Evolutionary conservation across 106 monocot species (phyloP).

Genomic region (Hemerocallis citrina): DNA sequence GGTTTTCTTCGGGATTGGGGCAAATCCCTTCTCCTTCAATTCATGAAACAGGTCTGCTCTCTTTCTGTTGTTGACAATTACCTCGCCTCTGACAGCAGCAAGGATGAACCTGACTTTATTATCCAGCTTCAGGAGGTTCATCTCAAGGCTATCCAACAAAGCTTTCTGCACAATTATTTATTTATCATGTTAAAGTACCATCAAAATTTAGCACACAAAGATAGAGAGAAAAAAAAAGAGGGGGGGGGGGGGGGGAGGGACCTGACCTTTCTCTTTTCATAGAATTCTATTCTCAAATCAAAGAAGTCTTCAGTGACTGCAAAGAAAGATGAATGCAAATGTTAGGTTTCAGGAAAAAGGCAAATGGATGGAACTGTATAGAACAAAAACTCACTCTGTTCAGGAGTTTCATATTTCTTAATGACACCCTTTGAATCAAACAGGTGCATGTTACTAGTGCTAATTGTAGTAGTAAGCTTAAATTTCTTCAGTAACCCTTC

Average conservation of each 20-base stretch:
- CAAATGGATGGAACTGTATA: too few relatives aligned
- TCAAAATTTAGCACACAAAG: neutral
- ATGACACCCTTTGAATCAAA: constrained; percentile 72
- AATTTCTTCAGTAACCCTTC: constrained; percentile 85
- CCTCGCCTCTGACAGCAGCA: constrained; percentile 50
- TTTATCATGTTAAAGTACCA: too few relatives aligned
- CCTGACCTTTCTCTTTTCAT: constrained; percentile 76
- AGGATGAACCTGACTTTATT: constrained; percentile 81
- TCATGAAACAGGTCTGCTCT: constrained; percentile 55
- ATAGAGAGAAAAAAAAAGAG: neutral
- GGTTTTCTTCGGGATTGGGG: constrained; percentile 63
- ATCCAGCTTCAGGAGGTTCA: constrained; percentile 56
- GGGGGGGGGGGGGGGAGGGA: too few relatives aligned
- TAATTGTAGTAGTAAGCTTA: constrained; percentile 63
- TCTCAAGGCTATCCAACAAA: constrained; percentile 41
- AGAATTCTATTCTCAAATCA: constrained; percentile 49
- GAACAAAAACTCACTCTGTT: constrained; percentile 46
- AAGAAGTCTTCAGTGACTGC: constrained; percentile 85
- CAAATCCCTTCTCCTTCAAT: constrained; percentile 60
- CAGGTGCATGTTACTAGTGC: constrained; percentile 90
- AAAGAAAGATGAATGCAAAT: neutral
- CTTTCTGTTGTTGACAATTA: constrained; percentile 57
- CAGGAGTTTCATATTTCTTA: constrained; percentile 76
- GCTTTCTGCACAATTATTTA: constrained; percentile 29
- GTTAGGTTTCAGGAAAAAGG: neutral